Conservation (phyloP, 2,329 filamentous ascomycete species). For the Fusarium annulatum region DNA sequence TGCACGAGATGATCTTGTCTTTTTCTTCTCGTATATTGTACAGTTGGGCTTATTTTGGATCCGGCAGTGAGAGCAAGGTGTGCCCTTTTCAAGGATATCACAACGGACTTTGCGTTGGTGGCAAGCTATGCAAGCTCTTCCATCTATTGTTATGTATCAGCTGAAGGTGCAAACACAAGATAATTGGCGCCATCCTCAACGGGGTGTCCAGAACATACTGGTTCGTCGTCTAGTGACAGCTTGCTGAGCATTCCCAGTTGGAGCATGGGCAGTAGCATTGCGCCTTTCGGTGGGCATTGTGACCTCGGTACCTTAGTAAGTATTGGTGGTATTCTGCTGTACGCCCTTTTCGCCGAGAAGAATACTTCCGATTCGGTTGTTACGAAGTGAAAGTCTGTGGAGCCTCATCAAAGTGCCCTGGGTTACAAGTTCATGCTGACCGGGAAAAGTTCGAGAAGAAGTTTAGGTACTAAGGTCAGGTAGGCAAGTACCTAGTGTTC, state of each 20-base stretch:
- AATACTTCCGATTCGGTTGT: slow-evolving; percentile 11
- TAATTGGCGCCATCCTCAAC: not conserved
- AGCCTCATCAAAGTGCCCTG: not conserved
- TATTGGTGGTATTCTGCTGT: not conserved
- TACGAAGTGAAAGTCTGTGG: not conserved
- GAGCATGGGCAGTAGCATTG: not conserved
- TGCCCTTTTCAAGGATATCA: slow-evolving; percentile 58
- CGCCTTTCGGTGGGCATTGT: slow-evolving; percentile 23
- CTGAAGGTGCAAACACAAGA: not conserved
- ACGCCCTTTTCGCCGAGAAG: not conserved
- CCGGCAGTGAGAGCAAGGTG: slow-evolving; percentile 61
- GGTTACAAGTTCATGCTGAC: not conserved
- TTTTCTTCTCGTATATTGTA: slow-evolving; percentile 62
- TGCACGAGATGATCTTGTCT: slow-evolving; percentile 49
- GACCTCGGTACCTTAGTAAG: not conserved
- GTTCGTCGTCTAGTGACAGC: slow-evolving; percentile 11
- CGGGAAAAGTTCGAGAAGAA: not conserved
- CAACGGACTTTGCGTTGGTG: slow-evolving; percentile 64
- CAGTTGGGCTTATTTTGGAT: slow-evolving; percentile 56
- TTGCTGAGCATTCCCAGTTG: not conserved
- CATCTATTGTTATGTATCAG: slow-evolving; percentile 39
- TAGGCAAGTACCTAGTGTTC: not conserved
- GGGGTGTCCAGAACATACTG: slow-evolving; percentile 22
- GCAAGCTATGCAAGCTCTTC: slow-evolving; percentile 59
- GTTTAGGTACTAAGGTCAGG: not conserved